Evolutionary conservation across 306 rosid genomes (phyloP).

Genomic region (Rosa multiflora): DNA sequence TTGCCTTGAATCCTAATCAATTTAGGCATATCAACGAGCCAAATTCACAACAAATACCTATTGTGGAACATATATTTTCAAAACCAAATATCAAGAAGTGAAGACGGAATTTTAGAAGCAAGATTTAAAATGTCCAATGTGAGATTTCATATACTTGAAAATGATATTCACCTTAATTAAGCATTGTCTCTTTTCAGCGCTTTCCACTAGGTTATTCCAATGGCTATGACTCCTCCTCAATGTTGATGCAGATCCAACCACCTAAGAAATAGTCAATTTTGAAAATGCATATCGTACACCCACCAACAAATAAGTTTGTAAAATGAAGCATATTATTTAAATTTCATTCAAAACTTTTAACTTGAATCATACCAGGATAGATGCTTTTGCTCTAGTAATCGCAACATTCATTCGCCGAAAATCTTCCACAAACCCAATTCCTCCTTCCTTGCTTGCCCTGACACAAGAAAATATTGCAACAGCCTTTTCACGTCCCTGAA

Average conservation of each 20-base stretch:
- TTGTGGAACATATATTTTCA: background rate
- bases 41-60: no score
- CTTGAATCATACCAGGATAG: slow-evolving; percentile 61
- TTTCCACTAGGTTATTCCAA: slow-evolving; percentile 84
- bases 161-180: slow-evolving; percentile 56
- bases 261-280: slow-evolving; percentile 41
- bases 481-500: slow-evolving; percentile 94
- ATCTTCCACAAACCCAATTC: slow-evolving; percentile 84
- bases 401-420: slow-evolving; percentile 86
- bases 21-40: no score
- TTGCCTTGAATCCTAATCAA: no score
- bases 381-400: slow-evolving; percentile 94
- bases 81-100: background rate
- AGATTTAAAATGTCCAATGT: background rate
- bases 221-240: slow-evolving; percentile 53
- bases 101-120: background rate
- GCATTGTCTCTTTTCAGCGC: slow-evolving; percentile 64
- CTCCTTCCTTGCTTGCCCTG: slow-evolving; percentile 65
- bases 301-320: background rate
- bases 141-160: background rate
- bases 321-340: background rate
- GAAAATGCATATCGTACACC: background rate
- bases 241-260: slow-evolving; percentile 91
- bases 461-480: slow-evolving; percentile 88
- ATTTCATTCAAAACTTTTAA: slow-evolving; percentile 18